Conservation (phyloP, 2,329 filamentous ascomycete species). For the Colletotrichum sp. region DNA sequence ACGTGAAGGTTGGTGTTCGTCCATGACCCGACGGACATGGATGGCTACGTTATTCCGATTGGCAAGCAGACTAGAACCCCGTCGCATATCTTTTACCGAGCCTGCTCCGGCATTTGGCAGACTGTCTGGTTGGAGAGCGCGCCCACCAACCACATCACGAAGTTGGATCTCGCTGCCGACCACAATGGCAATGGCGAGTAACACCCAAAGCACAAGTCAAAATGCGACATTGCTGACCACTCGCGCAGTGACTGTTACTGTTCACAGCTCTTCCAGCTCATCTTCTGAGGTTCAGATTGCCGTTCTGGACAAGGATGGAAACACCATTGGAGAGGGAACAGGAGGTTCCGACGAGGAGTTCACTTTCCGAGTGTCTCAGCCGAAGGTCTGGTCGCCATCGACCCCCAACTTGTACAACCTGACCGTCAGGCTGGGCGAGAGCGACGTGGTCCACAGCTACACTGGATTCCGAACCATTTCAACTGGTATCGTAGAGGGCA, state of each 20-base stretch:
- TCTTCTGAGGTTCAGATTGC: conserved; percentile 39
- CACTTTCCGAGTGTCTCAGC: conserved; percentile 57
- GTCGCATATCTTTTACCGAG: conserved; percentile 72
- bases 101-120: conserved; percentile 79
- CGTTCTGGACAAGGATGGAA: conserved; percentile 39
- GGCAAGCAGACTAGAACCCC: conserved; percentile 67
- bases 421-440: conserved; percentile 51
- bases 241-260: conserved; percentile 57
- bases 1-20: conserved; percentile 63
- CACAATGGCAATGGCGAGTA: conserved; percentile 56
- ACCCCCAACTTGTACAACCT: conserved; percentile 70
- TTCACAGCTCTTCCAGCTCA: conserved; percentile 48
- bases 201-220: background rate
- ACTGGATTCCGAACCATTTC: conserved; percentile 72
- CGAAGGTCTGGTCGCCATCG: conserved; percentile 69
- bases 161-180: conserved; percentile 63
- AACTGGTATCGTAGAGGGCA: conserved; percentile 58
- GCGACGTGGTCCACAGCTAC: conserved; percentile 66
- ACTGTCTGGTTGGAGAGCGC: conserved; percentile 74
- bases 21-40: conserved; percentile 69
- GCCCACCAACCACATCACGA: conserved; percentile 59
- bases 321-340: conserved; percentile 45
- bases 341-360: conserved; percentile 56
- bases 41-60: conserved; percentile 62
- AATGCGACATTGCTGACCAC: background rate